Evolutionary conservation across 2,329 filamentous ascomycete genomes (phyloP).

Genomic region (Parafenestella ontariensis): DNA sequence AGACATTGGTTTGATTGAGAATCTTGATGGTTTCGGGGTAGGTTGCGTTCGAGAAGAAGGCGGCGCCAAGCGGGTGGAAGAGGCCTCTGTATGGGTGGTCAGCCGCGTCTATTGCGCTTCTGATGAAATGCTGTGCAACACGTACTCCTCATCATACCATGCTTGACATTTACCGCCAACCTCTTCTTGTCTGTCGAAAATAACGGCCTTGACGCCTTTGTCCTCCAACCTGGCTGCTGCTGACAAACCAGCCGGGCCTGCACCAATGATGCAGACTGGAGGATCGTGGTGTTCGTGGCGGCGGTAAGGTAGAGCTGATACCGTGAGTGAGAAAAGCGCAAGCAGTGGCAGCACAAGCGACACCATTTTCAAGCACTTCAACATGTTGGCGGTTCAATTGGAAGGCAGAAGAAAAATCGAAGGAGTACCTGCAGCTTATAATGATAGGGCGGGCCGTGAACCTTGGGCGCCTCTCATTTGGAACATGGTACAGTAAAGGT

Average conservation of each 20-base stretch:
- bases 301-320: constrained; percentile 35
- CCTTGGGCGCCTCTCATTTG: constrained; percentile 18
- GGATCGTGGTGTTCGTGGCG: constrained; percentile 23
- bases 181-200: constrained; percentile 46
- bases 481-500: constrained; percentile 17
- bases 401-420: constrained; percentile 18
- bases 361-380: constrained; percentile 28
- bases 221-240: constrained; percentile 42
- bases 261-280: constrained; percentile 49
- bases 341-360: constrained; percentile 32
- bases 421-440: constrained; percentile 37
- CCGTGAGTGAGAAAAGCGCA: constrained; percentile 28
- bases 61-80: constrained; percentile 49
- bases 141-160: constrained; percentile 48
- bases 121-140: constrained; percentile 30
- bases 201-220: constrained; percentile 45
- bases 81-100: constrained; percentile 45
- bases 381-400: constrained; percentile 23
- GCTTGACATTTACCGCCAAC: constrained; percentile 49
- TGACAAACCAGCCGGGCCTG: constrained; percentile 46
- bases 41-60: constrained; percentile 48
- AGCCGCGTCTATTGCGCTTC: constrained; percentile 37
- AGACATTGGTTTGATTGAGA: constrained; percentile 42
- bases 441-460: constrained; percentile 19
- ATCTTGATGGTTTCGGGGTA: constrained; percentile 47